phyloP scores from a whole-genome alignment of 192 early-diverging fungal genomes.

The Umbelopsis sp. region DNA sequence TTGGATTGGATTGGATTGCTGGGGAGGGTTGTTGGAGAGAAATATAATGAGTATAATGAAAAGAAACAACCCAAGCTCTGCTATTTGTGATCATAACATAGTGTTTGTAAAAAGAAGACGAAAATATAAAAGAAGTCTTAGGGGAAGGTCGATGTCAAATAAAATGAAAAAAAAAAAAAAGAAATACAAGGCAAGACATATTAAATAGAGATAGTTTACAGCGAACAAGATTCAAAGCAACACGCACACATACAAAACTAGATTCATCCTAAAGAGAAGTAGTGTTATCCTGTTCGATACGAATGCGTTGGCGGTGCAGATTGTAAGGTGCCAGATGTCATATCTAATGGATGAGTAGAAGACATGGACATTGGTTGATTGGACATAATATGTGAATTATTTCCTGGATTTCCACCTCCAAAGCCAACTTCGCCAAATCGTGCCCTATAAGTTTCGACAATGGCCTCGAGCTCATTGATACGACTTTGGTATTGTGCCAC shows the following conservation, averaged over 20 bases:
- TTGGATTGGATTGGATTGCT: too few species aligned
- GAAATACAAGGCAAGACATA: not conserved
- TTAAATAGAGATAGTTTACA: not conserved
- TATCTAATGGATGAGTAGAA: constrained; percentile 24
- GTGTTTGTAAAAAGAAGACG: not conserved
- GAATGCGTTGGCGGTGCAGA: not conserved
- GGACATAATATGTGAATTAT: not conserved
- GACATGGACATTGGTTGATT: constrained; percentile 8
- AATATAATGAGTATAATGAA: too few species aligned
- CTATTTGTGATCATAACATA: too few species aligned
- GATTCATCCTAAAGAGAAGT: too few species aligned
- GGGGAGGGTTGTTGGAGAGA: too few species aligned
- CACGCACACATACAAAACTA: not conserved
- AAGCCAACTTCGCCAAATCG: not conserved
- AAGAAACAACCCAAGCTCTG: too few species aligned
- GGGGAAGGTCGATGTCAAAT: too few species aligned
- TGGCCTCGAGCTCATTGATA: constrained; percentile 35
- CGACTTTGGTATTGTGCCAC: constrained; percentile 28
- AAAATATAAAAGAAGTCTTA: not conserved
- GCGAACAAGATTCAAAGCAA: not conserved
- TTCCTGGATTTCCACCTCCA: not conserved
- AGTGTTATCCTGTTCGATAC: constrained; percentile 5
- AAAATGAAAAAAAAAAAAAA: not conserved
- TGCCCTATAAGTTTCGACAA: constrained; percentile 26
- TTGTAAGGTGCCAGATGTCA: constrained; percentile 1